phyloP scores from a whole-genome alignment of 2,329 filamentous ascomycete species.

The Aspergillus ibericus region DNA sequence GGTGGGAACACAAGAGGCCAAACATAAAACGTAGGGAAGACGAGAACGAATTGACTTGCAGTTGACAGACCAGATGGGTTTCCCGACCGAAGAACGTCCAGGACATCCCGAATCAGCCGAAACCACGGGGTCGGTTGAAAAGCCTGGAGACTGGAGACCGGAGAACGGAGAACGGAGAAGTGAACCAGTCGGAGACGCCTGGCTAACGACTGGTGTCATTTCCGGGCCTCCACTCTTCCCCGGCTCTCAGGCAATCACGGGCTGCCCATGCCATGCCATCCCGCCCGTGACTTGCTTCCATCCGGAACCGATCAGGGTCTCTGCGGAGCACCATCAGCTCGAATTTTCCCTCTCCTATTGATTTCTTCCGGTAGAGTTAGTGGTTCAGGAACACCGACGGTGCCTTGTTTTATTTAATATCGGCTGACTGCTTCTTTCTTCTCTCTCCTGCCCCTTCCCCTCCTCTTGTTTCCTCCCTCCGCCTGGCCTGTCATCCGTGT shows the following conservation, averaged over 20 bases:
- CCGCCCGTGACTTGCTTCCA: background rate
- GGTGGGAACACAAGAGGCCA: background rate
- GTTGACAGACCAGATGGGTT: background rate
- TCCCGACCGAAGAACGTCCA: background rate
- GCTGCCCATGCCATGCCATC: background rate
- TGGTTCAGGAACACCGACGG: conserved; percentile 7
- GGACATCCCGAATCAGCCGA: background rate
- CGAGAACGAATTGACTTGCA: background rate
- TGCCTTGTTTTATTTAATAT: conserved; percentile 7
- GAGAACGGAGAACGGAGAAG: background rate
- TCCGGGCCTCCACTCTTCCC: conserved; percentile 2
- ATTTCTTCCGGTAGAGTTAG: conserved; percentile 13
- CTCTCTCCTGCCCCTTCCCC: background rate
- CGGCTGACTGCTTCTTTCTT: background rate
- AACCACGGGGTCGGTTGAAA: conserved; percentile 1
- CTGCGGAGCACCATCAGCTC: background rate
- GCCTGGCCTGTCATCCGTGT: background rate
- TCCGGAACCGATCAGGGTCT: conserved; percentile 1
- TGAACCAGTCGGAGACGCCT: background rate
- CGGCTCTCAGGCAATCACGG: background rate
- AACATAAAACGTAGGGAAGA: too few species aligned
- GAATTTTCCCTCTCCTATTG: conserved; percentile 1
- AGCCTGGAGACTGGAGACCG: background rate
- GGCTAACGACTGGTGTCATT: background rate
- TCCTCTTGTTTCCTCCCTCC: background rate